Conservation (phyloP, 2,329 filamentous ascomycete species). For the Xylariaceae sp. region DNA sequence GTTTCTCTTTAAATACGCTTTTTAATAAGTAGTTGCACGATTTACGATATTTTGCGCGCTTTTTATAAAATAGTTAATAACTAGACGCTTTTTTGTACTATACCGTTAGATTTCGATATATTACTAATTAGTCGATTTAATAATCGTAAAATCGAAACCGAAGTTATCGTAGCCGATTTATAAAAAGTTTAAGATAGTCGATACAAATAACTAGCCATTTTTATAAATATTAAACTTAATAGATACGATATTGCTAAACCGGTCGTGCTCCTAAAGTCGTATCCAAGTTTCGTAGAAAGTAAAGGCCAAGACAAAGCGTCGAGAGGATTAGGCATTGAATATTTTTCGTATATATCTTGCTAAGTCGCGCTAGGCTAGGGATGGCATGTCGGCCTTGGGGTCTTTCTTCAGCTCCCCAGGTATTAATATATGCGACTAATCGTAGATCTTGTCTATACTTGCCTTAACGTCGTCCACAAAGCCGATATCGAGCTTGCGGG, state of each 20-base stretch:
- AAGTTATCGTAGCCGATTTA: conserved; percentile 38
- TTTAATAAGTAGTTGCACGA: conserved; percentile 37
- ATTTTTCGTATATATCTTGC: conserved; percentile 42
- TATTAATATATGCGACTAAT: conserved; percentile 38
- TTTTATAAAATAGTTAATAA: conserved; percentile 36
- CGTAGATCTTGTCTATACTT: conserved; percentile 16
- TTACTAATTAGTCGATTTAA: conserved; percentile 27
- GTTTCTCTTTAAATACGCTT: conserved; percentile 34
- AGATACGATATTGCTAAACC: conserved; percentile 42
- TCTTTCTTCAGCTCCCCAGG: conserved; percentile 42
- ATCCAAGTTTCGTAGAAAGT: conserved; percentile 43
- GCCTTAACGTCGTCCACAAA: conserved; percentile 24
- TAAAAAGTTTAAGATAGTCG: conserved; percentile 39
- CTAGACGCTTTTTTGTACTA: conserved; percentile 34
- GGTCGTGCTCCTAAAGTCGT: conserved; percentile 44
- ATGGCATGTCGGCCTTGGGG: conserved; percentile 31
- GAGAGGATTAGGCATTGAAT: conserved; percentile 37
- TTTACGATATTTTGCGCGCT: conserved; percentile 33
- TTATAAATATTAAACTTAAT: conserved; percentile 43
- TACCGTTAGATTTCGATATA: conserved; percentile 40
- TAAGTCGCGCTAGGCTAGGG: conserved; percentile 39
- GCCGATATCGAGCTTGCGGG: conserved; percentile 33
- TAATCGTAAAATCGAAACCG: conserved; percentile 43
- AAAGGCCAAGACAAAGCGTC: conserved; percentile 46
- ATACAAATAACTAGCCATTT: conserved; percentile 37